These are phyloP conservation scores for Aspergillus awamori DNA, from an alignment of 2,329 filamentous ascomycete species.

Conservation along the genomic window DNA sequence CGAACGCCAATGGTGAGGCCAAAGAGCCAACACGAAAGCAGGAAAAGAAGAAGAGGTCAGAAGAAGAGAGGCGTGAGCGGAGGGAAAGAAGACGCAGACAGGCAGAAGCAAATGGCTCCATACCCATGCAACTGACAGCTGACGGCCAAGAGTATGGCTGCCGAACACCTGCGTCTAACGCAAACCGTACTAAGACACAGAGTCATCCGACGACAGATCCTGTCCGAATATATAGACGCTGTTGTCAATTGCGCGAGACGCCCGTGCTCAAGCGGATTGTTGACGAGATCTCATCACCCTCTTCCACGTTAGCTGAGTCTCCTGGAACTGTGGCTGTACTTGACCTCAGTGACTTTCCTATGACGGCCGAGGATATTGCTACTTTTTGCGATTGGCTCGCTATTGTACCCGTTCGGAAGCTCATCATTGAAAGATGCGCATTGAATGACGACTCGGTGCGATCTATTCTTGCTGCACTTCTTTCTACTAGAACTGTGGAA, in stretches of 20 bases:
- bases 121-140: constrained; percentile 79
- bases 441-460: constrained; percentile 84
- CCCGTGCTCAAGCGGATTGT: constrained; percentile 90
- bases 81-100: constrained; percentile 85
- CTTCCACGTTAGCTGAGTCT: constrained; percentile 64
- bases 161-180: constrained; percentile 35
- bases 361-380: constrained; percentile 80
- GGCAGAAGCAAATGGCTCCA: constrained; percentile 82
- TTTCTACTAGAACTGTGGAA: constrained; percentile 73
- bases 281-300: constrained; percentile 75
- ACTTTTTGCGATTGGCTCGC: constrained; percentile 93
- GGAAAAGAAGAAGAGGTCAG: constrained; percentile 94
- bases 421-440: constrained; percentile 84
- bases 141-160: constrained; percentile 65
- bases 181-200: constrained; percentile 56
- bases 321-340: constrained; percentile 80
- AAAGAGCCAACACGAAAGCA: constrained; percentile 70
- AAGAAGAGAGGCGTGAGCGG: constrained; percentile 87
- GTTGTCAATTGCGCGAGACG: constrained; percentile 90
- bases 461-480: constrained; percentile 80
- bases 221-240: constrained; percentile 87
- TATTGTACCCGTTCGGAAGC: constrained; percentile 83
- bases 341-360: constrained; percentile 79
- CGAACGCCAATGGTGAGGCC: constrained; percentile 30
- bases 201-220: constrained; percentile 84